phyloP scores from a whole-genome alignment of 176 grass and related monocot genomes.

The Tillandsia leiboldiana region DNA sequence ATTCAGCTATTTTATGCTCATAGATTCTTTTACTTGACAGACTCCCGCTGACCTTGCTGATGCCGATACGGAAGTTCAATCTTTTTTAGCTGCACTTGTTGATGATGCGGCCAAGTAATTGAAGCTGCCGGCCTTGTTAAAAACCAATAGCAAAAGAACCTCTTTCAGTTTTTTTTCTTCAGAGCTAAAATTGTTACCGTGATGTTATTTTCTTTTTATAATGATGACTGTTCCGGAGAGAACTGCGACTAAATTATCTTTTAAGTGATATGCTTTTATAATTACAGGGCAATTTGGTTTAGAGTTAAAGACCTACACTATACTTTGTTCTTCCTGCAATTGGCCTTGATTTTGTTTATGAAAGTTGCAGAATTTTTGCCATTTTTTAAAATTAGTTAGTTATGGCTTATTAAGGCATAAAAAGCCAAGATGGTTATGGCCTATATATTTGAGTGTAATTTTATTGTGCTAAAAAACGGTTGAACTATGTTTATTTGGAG shows the following conservation, averaged over 20 bases:
- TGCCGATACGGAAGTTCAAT: slow-evolving; percentile 53
- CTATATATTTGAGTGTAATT: no score
- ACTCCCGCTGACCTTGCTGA: slow-evolving; percentile 73
- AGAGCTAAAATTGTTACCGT: not conserved
- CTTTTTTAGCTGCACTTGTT: slow-evolving; percentile 37
- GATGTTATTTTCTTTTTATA: not conserved
- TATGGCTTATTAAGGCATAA: no score
- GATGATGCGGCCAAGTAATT: slow-evolving; percentile 11
- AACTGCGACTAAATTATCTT: not conserved
- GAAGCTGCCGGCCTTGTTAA: not conserved
- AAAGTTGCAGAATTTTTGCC: no score
- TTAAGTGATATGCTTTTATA: not conserved
- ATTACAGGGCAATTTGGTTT: not conserved
- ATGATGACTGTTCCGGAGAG: not conserved
- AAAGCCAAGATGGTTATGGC: no score
- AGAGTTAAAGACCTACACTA: not conserved
- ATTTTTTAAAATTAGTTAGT: no score
- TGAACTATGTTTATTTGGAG: no score
- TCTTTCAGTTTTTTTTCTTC: not conserved
- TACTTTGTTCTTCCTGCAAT: not conserved
- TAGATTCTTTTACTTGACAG: slow-evolving; percentile 12
- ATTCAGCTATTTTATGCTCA: not conserved
- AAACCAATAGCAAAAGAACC: not conserved
- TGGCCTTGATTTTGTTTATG: no score
- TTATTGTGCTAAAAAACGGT: no score